Evolutionary conservation across 495 filamentous ascomycete species (phyloP), one percentile per base, ranked within the genome.

Genomic region (Xylaria grammica): DNA sequence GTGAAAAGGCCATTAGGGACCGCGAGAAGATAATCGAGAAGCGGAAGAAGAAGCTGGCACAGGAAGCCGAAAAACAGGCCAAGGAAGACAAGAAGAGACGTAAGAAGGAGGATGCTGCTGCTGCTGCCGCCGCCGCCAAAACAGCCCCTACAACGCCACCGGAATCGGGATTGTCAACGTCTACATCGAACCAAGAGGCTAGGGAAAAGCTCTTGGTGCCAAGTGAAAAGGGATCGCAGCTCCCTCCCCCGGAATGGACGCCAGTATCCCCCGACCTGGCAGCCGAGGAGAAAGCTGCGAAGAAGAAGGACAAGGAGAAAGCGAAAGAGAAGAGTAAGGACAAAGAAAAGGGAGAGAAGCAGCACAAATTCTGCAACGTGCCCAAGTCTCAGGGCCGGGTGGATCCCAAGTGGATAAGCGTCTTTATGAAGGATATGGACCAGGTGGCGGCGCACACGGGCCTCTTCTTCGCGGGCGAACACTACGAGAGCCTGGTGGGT

Each of bases 391-490:
- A 70, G 56, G 79, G 85, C 10, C 60, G 72, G 54, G 70, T 77
- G 5, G 91, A 96, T 71, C 72, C 85, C 32, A 84, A 85, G 50
- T 97, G 93, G 93, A 75, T 90, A 3, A 81, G 87, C 36, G 81
- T 97, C 0, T 88, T 85, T 70, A 94, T 97, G 90, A 83, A 87
- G 32, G 87, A 87, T 38, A 88, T 94, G 51, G 92, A 96, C 70
- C 91, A 96, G 69, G 91, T 97, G 4, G 87, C 84, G 8, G 93
- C 93, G 3, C 93, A 97, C 73, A 93, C 90, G 56, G 88, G 91
- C 3, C 77, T 97, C 60, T 97, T 97, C 73, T 86, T 92, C 44
- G 78, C 85, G 0, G 84, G 82, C 0, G 80, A 79, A 36, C 84
- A 91, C 44, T 96, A 97, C 72, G 90, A 94, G 70, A 73, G 75